A percentile compares a stretch with the other conserved stretches of the same genome.
Evolutionary conservation across 2,329 filamentous ascomycete genomes (phyloP).

Genomic region (Verticillium klebahnii): DNA sequence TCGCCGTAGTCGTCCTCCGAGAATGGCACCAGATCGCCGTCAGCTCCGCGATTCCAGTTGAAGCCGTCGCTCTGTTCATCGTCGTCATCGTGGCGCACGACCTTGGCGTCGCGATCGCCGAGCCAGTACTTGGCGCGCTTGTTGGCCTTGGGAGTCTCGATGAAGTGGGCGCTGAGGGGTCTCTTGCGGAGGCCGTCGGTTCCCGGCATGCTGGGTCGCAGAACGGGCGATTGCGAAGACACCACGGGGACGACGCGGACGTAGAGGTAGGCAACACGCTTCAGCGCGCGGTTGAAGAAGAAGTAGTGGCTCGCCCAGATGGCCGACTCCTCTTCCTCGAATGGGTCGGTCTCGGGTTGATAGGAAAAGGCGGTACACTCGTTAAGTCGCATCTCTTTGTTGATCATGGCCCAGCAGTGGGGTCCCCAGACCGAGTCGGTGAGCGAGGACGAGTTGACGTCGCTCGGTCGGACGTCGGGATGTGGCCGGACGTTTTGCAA

Average conservation of each 20-base stretch:
- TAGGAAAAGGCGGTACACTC: conserved; percentile 90
- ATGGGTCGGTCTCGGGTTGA: conserved; percentile 82
- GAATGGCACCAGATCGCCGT: conserved; percentile 51
- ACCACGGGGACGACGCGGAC: conserved; percentile 81
- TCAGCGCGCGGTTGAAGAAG: conserved; percentile 90
- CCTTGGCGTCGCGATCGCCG: conserved; percentile 56
- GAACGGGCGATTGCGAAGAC: conserved; percentile 43
- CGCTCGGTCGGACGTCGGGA: conserved; percentile 38
- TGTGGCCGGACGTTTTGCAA: conserved; percentile 79
- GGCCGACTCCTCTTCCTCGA: conserved; percentile 84
- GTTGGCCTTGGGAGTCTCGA: conserved; percentile 45
- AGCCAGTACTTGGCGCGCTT: conserved; percentile 91
- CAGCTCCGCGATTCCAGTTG: conserved; percentile 54
- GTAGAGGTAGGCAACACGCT: conserved; percentile 92
- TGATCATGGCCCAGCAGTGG: conserved; percentile 85
- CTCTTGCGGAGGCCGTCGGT: conserved; percentile 11
- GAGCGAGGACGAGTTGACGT: conserved; percentile 30
- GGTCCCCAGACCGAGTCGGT: conserved; percentile 71
- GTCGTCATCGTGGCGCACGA: conserved; percentile 41
- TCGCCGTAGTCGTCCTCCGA: conserved; percentile 47
- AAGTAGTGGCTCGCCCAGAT: conserved; percentile 97
- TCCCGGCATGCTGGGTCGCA: conserved; percentile 15
- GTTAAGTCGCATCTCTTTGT: conserved; percentile 89
- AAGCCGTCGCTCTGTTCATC: conserved; percentile 46
- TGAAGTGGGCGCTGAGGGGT: conserved; percentile 19